Percentiles rank a stretch among this genome's conserved stretches.
Evolutionary conservation across 345 rosid genomes (phyloP).

Genomic region (Camelina sativa): DNA sequence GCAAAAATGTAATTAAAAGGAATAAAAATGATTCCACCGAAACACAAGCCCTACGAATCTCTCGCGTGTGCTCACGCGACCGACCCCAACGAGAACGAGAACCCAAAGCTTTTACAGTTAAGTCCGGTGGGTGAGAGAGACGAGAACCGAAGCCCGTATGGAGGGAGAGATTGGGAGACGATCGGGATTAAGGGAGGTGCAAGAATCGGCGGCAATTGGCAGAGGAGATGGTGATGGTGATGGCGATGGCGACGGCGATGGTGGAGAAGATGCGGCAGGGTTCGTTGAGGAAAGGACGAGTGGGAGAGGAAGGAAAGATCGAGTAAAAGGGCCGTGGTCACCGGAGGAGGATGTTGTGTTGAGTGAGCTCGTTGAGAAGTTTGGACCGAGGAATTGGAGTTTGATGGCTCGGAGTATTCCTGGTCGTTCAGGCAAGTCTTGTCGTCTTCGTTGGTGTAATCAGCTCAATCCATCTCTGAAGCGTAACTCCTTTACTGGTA

Average conservation of each 20-base stretch:
- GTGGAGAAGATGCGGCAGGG: conserved; percentile 44
- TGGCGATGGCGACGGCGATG: conserved; percentile 20
- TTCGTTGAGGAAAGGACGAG: conserved; percentile 43
- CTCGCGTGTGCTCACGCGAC: conserved; percentile 37
- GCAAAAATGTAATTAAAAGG: conserved; percentile 30
- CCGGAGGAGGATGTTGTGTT: conserved; percentile 73
- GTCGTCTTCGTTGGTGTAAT: conserved; percentile 95
- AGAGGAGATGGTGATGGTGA: conserved; percentile 35
- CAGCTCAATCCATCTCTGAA: conserved; percentile 84
- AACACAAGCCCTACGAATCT: conserved; percentile 40
- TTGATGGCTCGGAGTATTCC: conserved; percentile 73
- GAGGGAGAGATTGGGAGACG: conserved; percentile 33
- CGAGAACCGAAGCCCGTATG: conserved; percentile 22
- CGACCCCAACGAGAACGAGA: conserved; percentile 35
- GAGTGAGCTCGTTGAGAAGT: conserved; percentile 59
- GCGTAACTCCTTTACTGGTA: conserved; percentile 86
- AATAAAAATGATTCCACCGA: conserved; percentile 24
- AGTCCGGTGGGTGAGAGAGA: conserved; percentile 32
- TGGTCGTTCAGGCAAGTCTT: conserved; percentile 87
- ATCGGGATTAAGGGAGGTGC: conserved; percentile 40
- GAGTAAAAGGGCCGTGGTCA: conserved; percentile 78
- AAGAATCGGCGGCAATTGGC: conserved; percentile 27
- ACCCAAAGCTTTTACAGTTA: conserved; percentile 35
- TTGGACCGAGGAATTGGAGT: conserved; percentile 83
- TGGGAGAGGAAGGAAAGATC: conserved; percentile 38